These are phyloP conservation scores for Plasmodium blacklocki DNA, from an alignment of 169 alveolate species.

Conservation along the genomic window DNA sequence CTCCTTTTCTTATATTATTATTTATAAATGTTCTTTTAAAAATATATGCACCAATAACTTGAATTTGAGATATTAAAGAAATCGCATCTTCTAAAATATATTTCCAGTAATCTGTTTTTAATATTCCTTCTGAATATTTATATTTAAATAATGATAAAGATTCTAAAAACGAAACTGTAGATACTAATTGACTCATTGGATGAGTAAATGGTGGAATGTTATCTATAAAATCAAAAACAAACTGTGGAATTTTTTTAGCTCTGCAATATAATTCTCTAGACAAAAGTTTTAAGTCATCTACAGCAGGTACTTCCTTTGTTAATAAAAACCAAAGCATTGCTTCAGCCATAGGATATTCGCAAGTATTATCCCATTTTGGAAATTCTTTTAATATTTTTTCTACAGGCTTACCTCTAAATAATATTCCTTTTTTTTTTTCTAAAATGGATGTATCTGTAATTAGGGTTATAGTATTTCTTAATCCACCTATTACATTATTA, in stretches of 20 bases:
- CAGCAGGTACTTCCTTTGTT: conserved; percentile 93
- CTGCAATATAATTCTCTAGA: conserved; percentile 86
- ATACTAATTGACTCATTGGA: conserved; percentile 95
- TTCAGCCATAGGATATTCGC: conserved; percentile 94
- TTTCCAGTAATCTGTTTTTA: conserved; percentile 92
- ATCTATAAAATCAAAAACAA: conserved; percentile 86
- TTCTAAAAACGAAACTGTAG: conserved; percentile 92
- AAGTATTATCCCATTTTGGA: conserved; percentile 86
- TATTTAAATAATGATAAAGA: conserved; percentile 87
- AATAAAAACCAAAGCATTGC: conserved; percentile 94
- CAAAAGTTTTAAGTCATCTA: conserved; percentile 82
- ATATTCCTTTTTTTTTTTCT: conserved; percentile 93
- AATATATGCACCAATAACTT: conserved; percentile 83
- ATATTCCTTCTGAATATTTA: conserved; percentile 84
- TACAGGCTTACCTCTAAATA: conserved; percentile 90
- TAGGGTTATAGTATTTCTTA: conserved; percentile 94
- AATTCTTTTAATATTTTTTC: conserved; percentile 87
- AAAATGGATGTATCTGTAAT: conserved; percentile 94
- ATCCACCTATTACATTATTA: conserved; percentile 85
- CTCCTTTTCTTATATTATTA: conserved; percentile 79
- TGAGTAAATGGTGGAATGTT: conserved; percentile 91
- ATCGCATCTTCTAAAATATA: conserved; percentile 91
- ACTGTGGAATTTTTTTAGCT: conserved; percentile 86
- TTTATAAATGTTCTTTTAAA: conserved; percentile 83
- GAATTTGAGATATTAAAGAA: conserved; percentile 85